Evolutionary conservation across 202 grass and related monocot species (phyloP), one percentile per base, ranked within the genome.

Genomic region (Saccharum hybrid): DNA sequence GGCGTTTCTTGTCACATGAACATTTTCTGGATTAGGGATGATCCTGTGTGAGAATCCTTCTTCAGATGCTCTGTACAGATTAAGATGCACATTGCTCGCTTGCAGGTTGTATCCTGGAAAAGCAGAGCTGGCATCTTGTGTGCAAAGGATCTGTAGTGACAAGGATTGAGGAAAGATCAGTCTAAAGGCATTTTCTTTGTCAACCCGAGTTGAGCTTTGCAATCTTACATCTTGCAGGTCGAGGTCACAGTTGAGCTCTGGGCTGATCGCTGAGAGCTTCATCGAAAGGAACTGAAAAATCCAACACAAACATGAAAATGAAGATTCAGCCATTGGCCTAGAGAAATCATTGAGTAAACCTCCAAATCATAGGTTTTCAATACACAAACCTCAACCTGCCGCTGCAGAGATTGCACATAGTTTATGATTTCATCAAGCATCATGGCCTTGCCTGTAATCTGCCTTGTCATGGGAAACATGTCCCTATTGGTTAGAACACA

Each of bases 381-480:
- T 46, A 82, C 7, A 68, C 67, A 70, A 81, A 96, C 96, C 96
- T 96, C 93, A 33, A 98, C 87, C 81, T 98, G 96, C 71, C 83
- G 87, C 72, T 98, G 96, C 67, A 98, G 82, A 23, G 96, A 98
- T 75, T 98, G 96, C 79, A 98, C 96, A 49, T 98, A 98, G 81
- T 98, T 98, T 85, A 98, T 98, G 62, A 98, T 98, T 78, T 98
- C 96, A 91, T 98, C 96, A 76, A 98, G 96, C 93, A 98, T 98
- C 93, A 96, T 90, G 31, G 96, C 96, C 84, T 98, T 98, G 63
- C 96, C 93, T 67, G 89, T 96, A 28, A 94, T 98, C 96, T 98
- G 65, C 68, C 16, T 83, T 63, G 82, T n/a, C 43, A 68, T n/a
- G 80, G 77, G 18, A 18, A 85, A 74, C 79, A 66, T 59, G 18